These are phyloP conservation scores for Fraxinus albicans DNA, from an alignment of 305 asterid genomes.

Conservation along the genomic window DNA sequence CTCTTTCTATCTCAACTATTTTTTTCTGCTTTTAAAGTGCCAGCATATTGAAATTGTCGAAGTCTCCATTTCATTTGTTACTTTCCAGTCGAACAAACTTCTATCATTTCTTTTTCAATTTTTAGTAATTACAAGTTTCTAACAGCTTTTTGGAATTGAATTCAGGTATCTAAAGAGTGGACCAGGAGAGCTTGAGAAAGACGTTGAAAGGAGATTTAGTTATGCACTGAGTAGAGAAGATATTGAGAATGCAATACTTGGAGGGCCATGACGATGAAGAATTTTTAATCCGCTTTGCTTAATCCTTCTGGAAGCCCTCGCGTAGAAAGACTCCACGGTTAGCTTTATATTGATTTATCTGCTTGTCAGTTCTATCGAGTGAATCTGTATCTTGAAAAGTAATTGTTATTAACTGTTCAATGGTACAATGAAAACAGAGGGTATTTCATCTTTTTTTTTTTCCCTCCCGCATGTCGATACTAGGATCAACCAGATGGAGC, in stretches of 20 bases:
- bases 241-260: conserved; percentile 94
- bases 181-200: conserved; percentile 81
- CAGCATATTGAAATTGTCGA: not conserved
- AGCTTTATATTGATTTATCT: not conserved
- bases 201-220: conserved; percentile 90
- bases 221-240: conserved; percentile 97
- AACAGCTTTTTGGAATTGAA: not conserved
- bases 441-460: not conserved
- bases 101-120: not conserved
- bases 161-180: conserved; percentile 88
- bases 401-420: not conserved
- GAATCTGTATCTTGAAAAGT: not conserved
- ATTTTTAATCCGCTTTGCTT: not conserved
- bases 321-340: not conserved
- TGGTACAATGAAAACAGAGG: not conserved
- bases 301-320: not conserved
- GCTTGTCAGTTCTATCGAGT: not conserved
- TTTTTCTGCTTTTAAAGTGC: not conserved
- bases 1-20: not conserved
- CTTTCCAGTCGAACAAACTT: not conserved
- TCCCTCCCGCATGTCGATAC: not conserved
- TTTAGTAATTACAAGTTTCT: not conserved
- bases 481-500: not conserved
- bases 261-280: conserved; percentile 69
- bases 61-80: not conserved